Percentiles rank a stretch among this genome's conserved stretches.
phyloP scores from a whole-genome alignment of 2,329 filamentous ascomycete species.

The Pseudocercospora vitis region DNA sequence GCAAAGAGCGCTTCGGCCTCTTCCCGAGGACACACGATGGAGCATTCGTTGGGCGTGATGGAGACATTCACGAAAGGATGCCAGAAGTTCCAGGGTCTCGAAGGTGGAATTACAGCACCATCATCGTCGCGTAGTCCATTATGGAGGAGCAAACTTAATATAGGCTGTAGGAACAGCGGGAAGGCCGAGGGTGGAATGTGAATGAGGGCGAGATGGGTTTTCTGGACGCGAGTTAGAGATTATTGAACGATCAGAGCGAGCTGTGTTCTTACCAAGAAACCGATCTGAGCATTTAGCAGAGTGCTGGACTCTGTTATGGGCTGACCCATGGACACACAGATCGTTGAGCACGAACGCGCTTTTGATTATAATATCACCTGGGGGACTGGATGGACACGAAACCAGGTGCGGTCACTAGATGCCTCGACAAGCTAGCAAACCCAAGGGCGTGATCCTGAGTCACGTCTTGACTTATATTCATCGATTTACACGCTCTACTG shows the following conservation, averaged over 20 bases:
- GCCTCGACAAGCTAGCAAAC: neutral
- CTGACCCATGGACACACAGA: conserved; percentile 24
- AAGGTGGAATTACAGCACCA: conserved; percentile 38
- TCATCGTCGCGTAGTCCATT: conserved; percentile 42
- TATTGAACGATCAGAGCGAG: too few relatives aligned
- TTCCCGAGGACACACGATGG: conserved; percentile 78
- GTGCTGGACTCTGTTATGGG: conserved; percentile 42
- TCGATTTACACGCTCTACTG: conserved; percentile 34
- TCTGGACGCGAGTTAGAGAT: conserved; percentile 55
- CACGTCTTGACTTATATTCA: conserved; percentile 21
- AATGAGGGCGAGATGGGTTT: conserved; percentile 82
- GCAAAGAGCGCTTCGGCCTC: conserved; percentile 74
- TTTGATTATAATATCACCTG: neutral
- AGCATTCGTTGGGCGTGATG: conserved; percentile 88
- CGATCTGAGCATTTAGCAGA: conserved; percentile 50
- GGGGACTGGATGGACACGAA: too few relatives aligned
- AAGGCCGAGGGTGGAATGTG: conserved; percentile 83
- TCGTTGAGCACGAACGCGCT: neutral
- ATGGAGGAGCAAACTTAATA: conserved; percentile 75
- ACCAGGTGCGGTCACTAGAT: too few relatives aligned
- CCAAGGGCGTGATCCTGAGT: conserved; percentile 16
- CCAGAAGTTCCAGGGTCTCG: conserved; percentile 49
- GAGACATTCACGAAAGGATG: conserved; percentile 92
- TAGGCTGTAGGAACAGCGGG: conserved; percentile 76
- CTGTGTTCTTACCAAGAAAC: conserved; percentile 46